Conservation (phyloP, 1,284 basidiomycete species). For the Caloboletus firmus region DNA sequence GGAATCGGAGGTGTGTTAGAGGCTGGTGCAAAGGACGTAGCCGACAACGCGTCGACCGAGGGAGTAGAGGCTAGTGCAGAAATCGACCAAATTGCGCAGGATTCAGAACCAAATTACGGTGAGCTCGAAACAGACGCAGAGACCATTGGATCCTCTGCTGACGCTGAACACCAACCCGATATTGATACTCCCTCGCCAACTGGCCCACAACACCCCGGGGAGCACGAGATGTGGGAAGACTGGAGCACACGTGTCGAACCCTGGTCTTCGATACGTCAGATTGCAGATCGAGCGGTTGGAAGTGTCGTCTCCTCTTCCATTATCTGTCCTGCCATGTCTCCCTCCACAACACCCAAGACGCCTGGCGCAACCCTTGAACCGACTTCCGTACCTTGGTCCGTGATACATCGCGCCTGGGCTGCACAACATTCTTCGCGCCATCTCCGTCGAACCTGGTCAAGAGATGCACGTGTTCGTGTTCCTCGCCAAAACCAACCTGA, state of each 20-base stretch:
- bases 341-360: constrained; percentile 29
- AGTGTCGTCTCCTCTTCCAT: constrained; percentile 50
- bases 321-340: constrained; percentile 14
- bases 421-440: constrained; percentile 50
- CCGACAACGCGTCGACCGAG: constrained; percentile 7
- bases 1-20: constrained; percentile 70
- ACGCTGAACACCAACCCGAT: constrained; percentile 3
- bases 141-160: constrained; percentile 19
- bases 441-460: constrained; percentile 61
- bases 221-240: constrained; percentile 61
- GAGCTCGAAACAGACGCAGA: constrained; percentile 21
- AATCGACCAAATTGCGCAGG: constrained; percentile 4
- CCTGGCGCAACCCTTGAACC: constrained; percentile 45
- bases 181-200: background rate
- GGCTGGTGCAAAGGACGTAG: constrained; percentile 21
- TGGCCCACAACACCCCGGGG: constrained; percentile 21
- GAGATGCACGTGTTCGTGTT: constrained; percentile 47
- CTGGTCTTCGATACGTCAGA: constrained; percentile 66
- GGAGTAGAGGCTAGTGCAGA: constrained; percentile 14
- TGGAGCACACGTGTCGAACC: constrained; percentile 69
- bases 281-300: constrained; percentile 74
- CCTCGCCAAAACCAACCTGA: constrained; percentile 41
- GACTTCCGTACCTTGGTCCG: constrained; percentile 62
- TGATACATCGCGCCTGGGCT: constrained; percentile 62
- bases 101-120: constrained; percentile 1